Conservation (phyloP, 371 early-diverging fungal species). For the Apophysomyces elegans region DNA sequence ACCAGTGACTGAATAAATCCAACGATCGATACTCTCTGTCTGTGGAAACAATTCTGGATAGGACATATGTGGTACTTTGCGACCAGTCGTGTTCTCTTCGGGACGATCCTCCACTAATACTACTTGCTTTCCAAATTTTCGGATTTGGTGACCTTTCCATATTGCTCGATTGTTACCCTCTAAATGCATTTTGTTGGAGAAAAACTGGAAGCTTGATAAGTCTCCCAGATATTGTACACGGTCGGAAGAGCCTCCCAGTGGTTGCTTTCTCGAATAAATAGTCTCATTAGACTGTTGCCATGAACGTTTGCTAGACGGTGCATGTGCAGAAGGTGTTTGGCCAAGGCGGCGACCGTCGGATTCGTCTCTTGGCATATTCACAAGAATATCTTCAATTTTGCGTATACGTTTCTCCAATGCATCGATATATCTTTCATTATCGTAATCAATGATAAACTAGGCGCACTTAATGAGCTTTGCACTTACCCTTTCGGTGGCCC, state of each 20-base stretch:
- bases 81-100: constrained; percentile 9
- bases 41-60: constrained; percentile 10
- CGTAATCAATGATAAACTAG: not conserved
- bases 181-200: constrained; percentile 44
- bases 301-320: not conserved
- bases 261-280: constrained; percentile 18
- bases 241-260: constrained; percentile 33
- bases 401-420: constrained; percentile 43
- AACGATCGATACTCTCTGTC: constrained; percentile 14
- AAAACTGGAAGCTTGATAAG: constrained; percentile 44
- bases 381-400: constrained; percentile 25
- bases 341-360: not conserved
- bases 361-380: not conserved
- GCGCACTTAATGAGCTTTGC: not conserved
- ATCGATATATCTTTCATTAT: constrained; percentile 38
- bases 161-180: constrained; percentile 22
- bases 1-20: constrained; percentile 44
- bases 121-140: constrained; percentile 45
- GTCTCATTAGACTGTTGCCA: constrained; percentile 15
- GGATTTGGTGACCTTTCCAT: constrained; percentile 41
- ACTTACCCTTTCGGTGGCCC: constrained; percentile 43
- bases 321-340: not conserved
- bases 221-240: constrained; percentile 49
- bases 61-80: constrained; percentile 12
- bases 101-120: constrained; percentile 36